Evolutionary conservation across 768 basidiomycete species (phyloP), one percentile per base, ranked within the genome.

Genomic region (Hericium rajendrae): DNA sequence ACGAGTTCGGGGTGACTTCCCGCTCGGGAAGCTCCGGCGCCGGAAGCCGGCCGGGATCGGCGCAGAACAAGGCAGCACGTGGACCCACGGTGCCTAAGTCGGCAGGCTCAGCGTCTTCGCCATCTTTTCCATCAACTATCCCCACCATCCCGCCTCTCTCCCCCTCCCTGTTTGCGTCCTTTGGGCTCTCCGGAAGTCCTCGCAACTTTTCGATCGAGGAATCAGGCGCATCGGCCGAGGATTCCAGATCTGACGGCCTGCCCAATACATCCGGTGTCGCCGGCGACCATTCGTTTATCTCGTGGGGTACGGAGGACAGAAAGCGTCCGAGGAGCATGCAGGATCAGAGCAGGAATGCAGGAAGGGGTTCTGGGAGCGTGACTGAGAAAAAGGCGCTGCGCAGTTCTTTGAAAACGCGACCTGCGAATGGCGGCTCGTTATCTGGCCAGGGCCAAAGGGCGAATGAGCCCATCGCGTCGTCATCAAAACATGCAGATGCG

Each of bases 81-180:
- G 62, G 51, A 50, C 52, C 49, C 38, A 52, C 28, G 11, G 41
- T 43, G 41, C 41, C 41, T 15, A 32, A 32, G 32, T 32, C 32
- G 32, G 32, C 32, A 32, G 32, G 32, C 32, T 54, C 55, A n/a
- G 59, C 53, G 51, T n/a, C 41, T 50, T 37, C 52, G 54, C 63
- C 61, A 65, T 65, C 65, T 68, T 64, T 54, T 62, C 62, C 64
- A 38, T 57, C 62, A 53, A 54, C 48, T 54, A 38, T 51, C 63
- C 63, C 62, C 62, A 59, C 62, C 61, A 55, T 57, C 43, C 51
- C 58, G 48, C 50, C 53, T 40, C 55, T 53, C 28, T 53, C 51
- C 37, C 51, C 51, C n/a, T 53, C 51, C 32, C 28, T 53, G 2
- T 53, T 53, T 22, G 37, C 51, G 28, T 53, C 51, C 15, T 32